These are phyloP conservation scores for Vicia faba DNA, from an alignment of 306 rosid species.

Conservation along the genomic window DNA sequence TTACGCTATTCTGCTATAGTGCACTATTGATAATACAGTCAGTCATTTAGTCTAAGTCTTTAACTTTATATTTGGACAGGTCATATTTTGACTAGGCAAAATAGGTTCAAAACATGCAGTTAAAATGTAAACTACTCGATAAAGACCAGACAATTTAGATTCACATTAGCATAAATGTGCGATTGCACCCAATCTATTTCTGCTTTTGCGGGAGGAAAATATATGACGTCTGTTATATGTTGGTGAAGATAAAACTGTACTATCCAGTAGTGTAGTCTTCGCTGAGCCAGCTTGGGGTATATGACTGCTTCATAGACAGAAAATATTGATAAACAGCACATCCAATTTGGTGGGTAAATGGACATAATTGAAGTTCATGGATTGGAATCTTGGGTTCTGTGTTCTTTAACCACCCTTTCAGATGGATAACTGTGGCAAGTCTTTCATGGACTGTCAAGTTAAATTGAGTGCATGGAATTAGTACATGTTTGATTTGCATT, in stretches of 20 bases:
- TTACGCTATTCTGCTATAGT: too few species aligned
- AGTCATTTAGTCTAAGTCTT: background rate
- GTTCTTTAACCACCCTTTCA: constrained; percentile 19
- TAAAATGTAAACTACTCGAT: background rate
- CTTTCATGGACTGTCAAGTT: constrained; percentile 12
- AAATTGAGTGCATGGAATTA: background rate
- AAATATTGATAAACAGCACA: background rate
- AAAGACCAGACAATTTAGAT: background rate
- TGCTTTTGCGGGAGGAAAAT: background rate
- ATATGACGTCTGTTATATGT: constrained; percentile 8
- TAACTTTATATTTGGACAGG: background rate
- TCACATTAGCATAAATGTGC: background rate
- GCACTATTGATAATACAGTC: background rate
- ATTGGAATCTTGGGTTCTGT: background rate
- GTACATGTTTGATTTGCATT: constrained; percentile 7
- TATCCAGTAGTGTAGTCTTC: background rate
- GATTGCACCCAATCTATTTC: constrained; percentile 3
- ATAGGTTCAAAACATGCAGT: background rate
- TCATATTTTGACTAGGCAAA: background rate
- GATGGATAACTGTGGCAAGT: constrained; percentile 10
- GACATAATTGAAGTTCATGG: constrained; percentile 8
- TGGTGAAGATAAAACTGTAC: constrained; percentile 5
- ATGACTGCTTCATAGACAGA: background rate
- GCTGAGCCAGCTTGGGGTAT: constrained; percentile 17
- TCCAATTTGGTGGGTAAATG: constrained; percentile 2